Base-by-base conservation (phyloP, 805 yeast species). In the Zygoascus flipseniorum region DNA sequence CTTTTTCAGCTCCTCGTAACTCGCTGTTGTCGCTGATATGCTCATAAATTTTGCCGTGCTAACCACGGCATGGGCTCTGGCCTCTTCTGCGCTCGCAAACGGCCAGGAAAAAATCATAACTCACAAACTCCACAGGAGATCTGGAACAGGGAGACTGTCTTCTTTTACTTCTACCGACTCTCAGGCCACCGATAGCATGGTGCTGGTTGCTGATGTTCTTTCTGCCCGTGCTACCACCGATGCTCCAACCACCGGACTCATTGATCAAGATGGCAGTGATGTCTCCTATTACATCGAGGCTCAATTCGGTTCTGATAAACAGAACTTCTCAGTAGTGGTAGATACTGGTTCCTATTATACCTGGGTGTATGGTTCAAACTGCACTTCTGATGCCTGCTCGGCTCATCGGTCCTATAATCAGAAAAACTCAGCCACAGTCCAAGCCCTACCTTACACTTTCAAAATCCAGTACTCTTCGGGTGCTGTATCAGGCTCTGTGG, bases 321-420 rank as follows among this genome's bases (percentile, higher is more conserved):
- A 63, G n/a, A 68, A 68, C 32, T 80, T 74, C 58, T 78, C 79
- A 5, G 66, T 83, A 42, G 71, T 83, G 18, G 67, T 83, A 16
- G 88, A 83, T 64, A 83, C 88, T 0, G 87, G 85, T 6, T 79
- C 85, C 28, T 81, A 82, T 16, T 76, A 81, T 54, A 63, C 81
- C 1, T 83, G 88, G 88, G 72, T 83, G 2, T 81, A 80, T 62
- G 81, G 79, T 48, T 63, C 71, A 1, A 65, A 74, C 41, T 82
- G 87, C 67, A 64, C 68, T 1, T 72, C 72, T 50, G 54, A 58
- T 9, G 70, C 78, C 0, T 76, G 26, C 47, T 28, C 37, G 18
- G 28, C 16, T 26, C 52, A 56, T 39, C 54, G 57, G 41, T 43
- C 43, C 11, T 51, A 54, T 14, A 52, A 54, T n/a, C 32, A 56